Evolutionary conservation across 78 protist species (phyloP), one percentile per base, ranked within the genome.

Genomic region (Monosiga brevicollis): DNA sequence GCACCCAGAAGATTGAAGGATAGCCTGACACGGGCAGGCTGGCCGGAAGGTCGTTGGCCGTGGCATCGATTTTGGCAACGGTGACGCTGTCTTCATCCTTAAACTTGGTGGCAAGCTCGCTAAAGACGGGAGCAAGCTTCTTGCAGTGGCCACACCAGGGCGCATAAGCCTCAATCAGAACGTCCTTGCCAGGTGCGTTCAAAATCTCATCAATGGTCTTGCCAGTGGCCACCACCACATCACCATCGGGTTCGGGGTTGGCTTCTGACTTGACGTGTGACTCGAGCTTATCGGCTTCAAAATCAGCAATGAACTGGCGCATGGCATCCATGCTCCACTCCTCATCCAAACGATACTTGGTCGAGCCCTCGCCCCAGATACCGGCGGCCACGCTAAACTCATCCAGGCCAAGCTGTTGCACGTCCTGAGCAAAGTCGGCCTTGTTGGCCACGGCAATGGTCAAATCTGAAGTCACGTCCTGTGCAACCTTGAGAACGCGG

Each of bases 121-220:
- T 88, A 73, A 73, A 93, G 42, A 54, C 79, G 80, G 96, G 96
- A 23, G 90, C 94, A 35, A 93, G 84, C 54, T 70, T 77, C 90
- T 93, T 90, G 89, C 96, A 93, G 85, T 91, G 94, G 62, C 96
- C 94, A 83, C 96, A 93, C 96, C 96, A 90, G 62, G 85, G 90
- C 36, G 85, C 90, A 76, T 76, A 87, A 35, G 76, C 82, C 88
- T 88, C 81, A 35, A 88, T 40, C 34, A 88, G 49, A 34, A 55
- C 77, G 34, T 80, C 79, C 73, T 76, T 76, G 42, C 6, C 25
- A 39, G 20, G 0, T 24, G 38, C 74, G 25, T 25, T 2, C 42
- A 80, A 42, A 29, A 6, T 36, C 24, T 76, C 37, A 34, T 84
- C 82, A 36, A 83, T 79, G 34, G 23, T 73, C 79, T 35, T n/a